phyloP scores from a whole-genome alignment of 2,329 filamentous ascomycete species.

The Xylaria sp. region DNA sequence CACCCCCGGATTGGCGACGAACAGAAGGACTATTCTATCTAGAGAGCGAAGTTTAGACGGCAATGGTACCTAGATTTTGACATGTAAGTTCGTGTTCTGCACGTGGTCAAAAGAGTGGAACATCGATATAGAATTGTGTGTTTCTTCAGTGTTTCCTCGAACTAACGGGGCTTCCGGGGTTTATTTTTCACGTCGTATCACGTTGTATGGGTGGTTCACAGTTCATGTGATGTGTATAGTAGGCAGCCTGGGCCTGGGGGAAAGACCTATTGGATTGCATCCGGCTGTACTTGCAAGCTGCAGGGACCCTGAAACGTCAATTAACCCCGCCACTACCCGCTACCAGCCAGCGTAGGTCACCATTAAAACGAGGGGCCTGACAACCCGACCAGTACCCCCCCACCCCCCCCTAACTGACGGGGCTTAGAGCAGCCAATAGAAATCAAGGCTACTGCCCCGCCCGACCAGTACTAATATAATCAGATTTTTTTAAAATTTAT shows the following conservation, averaged over 20 bases:
- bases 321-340: slow-evolving; percentile 1
- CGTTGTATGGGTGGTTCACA: slow-evolving; percentile 7
- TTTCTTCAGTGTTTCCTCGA: not conserved
- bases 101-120: slow-evolving; percentile 20
- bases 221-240: slow-evolving; percentile 1
- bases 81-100: slow-evolving; percentile 7
- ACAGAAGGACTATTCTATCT: not conserved
- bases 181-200: not conserved
- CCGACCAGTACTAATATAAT: too few species aligned
- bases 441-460: too few species aligned
- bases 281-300: not conserved
- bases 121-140: not conserved
- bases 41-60: not conserved
- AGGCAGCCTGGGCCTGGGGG: not conserved
- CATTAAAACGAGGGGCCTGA: too few species aligned
- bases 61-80: slow-evolving; percentile 3
- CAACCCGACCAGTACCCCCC: too few species aligned
- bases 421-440: too few species aligned
- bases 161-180: not conserved
- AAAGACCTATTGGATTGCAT: slow-evolving; percentile 12
- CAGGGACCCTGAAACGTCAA: not conserved
- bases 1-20: not conserved
- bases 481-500: too few species aligned
- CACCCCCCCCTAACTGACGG: too few species aligned
- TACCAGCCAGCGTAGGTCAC: not conserved